phyloP scores from a whole-genome alignment of 106 monocot genomes.

The Apostasia ramifera region DNA sequence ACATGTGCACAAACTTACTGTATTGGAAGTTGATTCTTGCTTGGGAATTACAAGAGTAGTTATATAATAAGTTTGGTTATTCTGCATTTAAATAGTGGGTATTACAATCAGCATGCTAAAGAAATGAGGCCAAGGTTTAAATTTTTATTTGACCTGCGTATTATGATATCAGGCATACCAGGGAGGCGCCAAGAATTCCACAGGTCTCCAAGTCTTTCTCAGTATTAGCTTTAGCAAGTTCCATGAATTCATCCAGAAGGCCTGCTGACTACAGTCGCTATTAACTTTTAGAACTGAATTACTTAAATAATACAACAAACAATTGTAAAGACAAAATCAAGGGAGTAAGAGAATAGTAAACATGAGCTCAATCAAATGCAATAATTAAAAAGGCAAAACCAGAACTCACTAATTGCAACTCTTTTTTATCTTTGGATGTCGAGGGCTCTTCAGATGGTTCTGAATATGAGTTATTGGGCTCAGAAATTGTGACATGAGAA shows the following conservation, averaged over 20 bases:
- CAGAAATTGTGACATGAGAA: constrained; percentile 47
- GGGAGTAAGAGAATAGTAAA: too few relatives aligned
- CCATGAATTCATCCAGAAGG: constrained; percentile 90
- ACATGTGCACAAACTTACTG: constrained; percentile 41
- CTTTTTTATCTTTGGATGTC: constrained; percentile 35
- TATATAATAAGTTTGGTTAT: constrained; percentile 62
- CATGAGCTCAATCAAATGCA: too few relatives aligned
- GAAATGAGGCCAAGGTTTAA: neutral
- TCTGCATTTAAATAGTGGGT: constrained; percentile 34
- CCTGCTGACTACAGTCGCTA: constrained; percentile 50
- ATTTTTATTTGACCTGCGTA: neutral
- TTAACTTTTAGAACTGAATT: too few relatives aligned
- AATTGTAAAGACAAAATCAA: too few relatives aligned
- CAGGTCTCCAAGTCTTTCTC: constrained; percentile 85
- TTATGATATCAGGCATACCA: constrained; percentile 43
- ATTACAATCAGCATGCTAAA: neutral
- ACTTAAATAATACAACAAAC: too few relatives aligned
- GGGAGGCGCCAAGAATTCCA: constrained; percentile 85
- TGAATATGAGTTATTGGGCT: constrained; percentile 22
- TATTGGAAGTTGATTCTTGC: constrained; percentile 78
- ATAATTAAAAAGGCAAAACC: neutral
- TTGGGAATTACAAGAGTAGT: constrained; percentile 87
- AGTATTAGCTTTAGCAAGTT: constrained; percentile 81
- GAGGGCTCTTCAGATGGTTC: constrained; percentile 27
- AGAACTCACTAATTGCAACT: constrained; percentile 76